Evolutionary conservation across 169 alveolate species (phyloP).

Genomic region (Neospora caninum): DNA sequence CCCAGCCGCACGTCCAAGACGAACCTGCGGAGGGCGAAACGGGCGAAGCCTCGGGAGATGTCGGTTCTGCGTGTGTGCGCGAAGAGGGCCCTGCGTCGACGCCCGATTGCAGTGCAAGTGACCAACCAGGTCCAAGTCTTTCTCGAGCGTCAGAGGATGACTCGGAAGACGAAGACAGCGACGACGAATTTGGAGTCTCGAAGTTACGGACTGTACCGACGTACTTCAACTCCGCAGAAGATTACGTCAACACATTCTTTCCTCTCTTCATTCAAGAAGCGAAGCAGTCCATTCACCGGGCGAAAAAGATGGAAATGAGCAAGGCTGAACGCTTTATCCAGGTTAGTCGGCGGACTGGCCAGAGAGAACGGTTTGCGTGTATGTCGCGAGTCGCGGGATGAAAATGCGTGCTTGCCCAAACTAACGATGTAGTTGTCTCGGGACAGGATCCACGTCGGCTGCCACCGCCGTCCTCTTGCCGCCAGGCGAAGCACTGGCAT

Average conservation of each 20-base stretch:
- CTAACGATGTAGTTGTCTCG: too few relatives aligned
- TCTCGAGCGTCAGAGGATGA: neutral
- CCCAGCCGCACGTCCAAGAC: too few relatives aligned
- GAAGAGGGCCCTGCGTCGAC: too few relatives aligned
- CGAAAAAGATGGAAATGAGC: conserved; percentile 59
- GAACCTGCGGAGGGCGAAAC: too few relatives aligned
- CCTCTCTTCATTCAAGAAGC: conserved; percentile 68
- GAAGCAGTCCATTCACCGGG: conserved; percentile 61
- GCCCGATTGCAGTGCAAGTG: neutral
- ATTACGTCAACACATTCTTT: conserved; percentile 52
- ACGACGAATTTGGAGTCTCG: neutral
- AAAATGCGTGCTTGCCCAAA: too few relatives aligned
- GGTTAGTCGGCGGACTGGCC: neutral
- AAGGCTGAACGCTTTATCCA: conserved; percentile 45
- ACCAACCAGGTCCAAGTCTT: neutral
- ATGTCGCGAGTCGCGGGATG: neutral
- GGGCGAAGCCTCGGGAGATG: too few relatives aligned
- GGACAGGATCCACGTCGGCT: too few relatives aligned
- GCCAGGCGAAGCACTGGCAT: too few relatives aligned
- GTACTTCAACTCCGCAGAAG: neutral
- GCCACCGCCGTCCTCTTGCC: too few relatives aligned
- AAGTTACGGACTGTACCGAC: neutral
- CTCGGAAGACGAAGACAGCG: conserved; percentile 16
- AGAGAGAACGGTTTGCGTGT: neutral
- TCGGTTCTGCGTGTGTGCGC: too few relatives aligned